Base-by-base conservation (phyloP, 345 rosid genomes). In the Eucalyptus pauciflora region DNA sequence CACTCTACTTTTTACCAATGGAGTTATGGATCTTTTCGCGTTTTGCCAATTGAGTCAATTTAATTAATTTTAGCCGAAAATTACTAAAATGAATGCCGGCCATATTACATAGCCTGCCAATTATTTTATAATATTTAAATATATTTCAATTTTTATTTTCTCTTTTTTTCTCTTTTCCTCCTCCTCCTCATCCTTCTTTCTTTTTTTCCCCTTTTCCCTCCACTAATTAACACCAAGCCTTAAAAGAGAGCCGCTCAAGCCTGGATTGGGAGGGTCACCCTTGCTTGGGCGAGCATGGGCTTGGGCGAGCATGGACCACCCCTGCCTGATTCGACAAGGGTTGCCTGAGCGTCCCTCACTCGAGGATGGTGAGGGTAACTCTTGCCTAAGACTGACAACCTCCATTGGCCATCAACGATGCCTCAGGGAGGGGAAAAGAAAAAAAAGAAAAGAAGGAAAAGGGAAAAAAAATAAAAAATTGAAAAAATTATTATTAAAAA, bases 31-130 rank as follows among this genome's bases (percentile, higher is more conserved):
- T 56, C 1, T 56, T 56, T 4, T 56, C 5, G 1, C 6, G 1
- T 10, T 56, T 56, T 56, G 0, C 0, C 0, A 10, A 56, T 56
- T 56, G 1, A 24, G 1, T 56, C 6, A 4, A 56, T 56, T 56
- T 2, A 56, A 25, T 56, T 25, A 25, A 22, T 56, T 56, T 56
- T 56, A 3, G 1, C 6, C 3, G 1, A 56, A 56, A 10, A 24
- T 24, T 22, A 22, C 0, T 56, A 52, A 52, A 20, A 52, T 52
- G 10, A 0, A 52, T 1, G 2, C 5, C 1, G 10, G 0, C 5
- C 2, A 52, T 52, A 52, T 52, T 52, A 52, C 0, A 52, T 52
- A 52, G 0, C 25, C 0, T 52, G 10, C 25, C 5, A 52, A 20
- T 52, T 20, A 52, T 52, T 52, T 52, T 52, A 52, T 52, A 52